These are phyloP conservation scores for Oryza glumipatula DNA, from an alignment of 176 grass and related monocot genomes.

Conservation along the genomic window DNA sequence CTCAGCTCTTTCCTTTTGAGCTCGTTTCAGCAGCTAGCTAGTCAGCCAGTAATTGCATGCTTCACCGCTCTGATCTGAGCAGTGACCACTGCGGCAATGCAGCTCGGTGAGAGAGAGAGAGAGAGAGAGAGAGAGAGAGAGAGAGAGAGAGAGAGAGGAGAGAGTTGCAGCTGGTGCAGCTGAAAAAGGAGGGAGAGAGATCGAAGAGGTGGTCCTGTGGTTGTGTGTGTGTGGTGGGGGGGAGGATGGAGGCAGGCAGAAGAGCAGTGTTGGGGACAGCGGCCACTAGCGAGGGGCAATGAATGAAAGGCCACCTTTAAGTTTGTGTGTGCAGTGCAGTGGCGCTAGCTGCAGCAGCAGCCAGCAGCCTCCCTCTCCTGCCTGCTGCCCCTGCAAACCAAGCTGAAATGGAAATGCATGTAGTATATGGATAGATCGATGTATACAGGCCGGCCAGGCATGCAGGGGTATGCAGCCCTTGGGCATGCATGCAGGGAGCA, in stretches of 20 bases:
- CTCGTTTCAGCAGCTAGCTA: background rate
- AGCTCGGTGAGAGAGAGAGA: background rate
- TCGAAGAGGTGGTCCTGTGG: constrained; percentile 35
- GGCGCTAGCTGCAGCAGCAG: background rate
- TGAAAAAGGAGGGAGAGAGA: constrained; percentile 12
- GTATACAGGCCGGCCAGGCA: background rate
- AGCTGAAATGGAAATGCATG: constrained; percentile 46
- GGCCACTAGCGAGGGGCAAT: constrained; percentile 35
- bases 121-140: background rate
- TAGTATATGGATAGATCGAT: background rate
- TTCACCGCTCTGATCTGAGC: constrained; percentile 27
- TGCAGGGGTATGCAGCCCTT: background rate
- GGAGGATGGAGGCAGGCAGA: constrained; percentile 16
- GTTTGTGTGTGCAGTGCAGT: constrained; percentile 5
- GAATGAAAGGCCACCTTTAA: constrained; percentile 25
- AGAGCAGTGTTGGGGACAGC: background rate
- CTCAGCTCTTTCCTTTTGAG: constrained; percentile 13
- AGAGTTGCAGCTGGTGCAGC: background rate
- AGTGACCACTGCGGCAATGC: constrained; percentile 3
- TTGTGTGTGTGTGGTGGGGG: background rate
- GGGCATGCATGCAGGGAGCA: background rate
- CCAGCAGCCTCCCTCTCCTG: background rate
- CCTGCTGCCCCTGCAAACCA: background rate
- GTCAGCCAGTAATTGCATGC: constrained; percentile 32
- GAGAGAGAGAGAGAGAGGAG: background rate